Base-by-base conservation (phyloP, 768 basidiomycete genomes). In the Leucogyrophana mollusca region DNA sequence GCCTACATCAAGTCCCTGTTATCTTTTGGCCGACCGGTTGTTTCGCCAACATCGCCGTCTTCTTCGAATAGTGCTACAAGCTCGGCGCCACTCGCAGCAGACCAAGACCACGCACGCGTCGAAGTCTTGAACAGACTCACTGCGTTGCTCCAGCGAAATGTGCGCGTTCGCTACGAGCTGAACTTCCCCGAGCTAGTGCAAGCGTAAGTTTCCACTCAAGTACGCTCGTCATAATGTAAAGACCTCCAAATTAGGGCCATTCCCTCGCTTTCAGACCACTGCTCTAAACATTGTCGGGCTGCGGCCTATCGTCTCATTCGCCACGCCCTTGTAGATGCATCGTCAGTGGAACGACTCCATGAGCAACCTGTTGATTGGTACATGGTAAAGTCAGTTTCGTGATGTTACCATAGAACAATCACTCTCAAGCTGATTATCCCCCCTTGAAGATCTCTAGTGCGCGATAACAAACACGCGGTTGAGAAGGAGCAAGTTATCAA, bases 401-500 rank as follows among this genome's bases (percentile, higher is more conserved):
- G 32, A 45, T 33, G 20, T 38, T 44, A 41, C 14, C 21, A 8
- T 22, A 16, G 37, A 10, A 13, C 22, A 30, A 25, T 3, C 34
- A 43, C 10, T 37, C 45, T 54, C 30, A 50, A 51, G 46, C 2
- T 46, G 25, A 16, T 37, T 9, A 49, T 24, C 46, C 40, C 45
- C 46, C 39, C 43, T 46, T 47, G 50, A 48, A 94, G 93, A 54
- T 84, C 94, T 2, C 72, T 98, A 13, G 80, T 87, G 0, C 83
- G 94, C 10, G 94, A 97, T 60, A 83, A 83, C 60, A 88, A 90
- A 56, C 77, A 83, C 59, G 79, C 79, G 10, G 77, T 84, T 4
- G 96, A 94, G 68, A 90, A 91, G 60, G 93, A 96, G 59, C 94
- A 98, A 64, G 91, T 80, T 17, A 80, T 99, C 55, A 90, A 92